phyloP scores from a whole-genome alignment of 805 yeast species.

The Myxozyma vanderwaltii region DNA sequence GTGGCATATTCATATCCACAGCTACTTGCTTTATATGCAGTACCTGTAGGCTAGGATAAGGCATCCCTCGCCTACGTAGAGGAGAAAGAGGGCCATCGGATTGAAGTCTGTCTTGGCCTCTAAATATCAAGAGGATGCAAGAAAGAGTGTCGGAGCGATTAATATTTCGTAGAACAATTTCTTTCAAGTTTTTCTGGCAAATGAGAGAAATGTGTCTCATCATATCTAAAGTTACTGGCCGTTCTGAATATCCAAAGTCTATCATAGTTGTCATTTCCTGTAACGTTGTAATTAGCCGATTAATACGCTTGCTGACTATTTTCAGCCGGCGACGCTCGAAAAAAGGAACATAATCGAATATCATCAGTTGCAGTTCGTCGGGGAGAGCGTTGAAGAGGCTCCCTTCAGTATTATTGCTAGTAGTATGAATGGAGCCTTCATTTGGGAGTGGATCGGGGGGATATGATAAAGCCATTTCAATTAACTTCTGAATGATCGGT shows the following conservation, averaged over 20 bases:
- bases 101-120: neutral
- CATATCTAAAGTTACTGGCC: neutral
- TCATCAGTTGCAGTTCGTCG: neutral
- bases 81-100: neutral
- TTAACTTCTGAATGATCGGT: neutral
- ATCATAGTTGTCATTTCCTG: neutral
- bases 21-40: conserved; percentile 2
- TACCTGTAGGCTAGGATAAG: neutral
- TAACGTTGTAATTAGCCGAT: neutral
- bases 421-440: neutral
- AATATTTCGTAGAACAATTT: neutral
- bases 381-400: neutral
- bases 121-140: neutral
- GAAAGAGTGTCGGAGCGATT: neutral
- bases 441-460: neutral
- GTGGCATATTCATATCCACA: neutral
- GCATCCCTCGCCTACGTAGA: neutral
- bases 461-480: conserved; percentile 10
- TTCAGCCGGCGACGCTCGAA: conserved; percentile 3
- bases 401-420: neutral
- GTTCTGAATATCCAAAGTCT: conserved; percentile 3
- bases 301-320: neutral
- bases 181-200: neutral
- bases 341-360: neutral
- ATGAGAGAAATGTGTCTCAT: neutral